These are phyloP conservation scores for Wickerhamomyces subpelliculosus DNA, from an alignment of 805 yeast species.

Conservation along the genomic window DNA sequence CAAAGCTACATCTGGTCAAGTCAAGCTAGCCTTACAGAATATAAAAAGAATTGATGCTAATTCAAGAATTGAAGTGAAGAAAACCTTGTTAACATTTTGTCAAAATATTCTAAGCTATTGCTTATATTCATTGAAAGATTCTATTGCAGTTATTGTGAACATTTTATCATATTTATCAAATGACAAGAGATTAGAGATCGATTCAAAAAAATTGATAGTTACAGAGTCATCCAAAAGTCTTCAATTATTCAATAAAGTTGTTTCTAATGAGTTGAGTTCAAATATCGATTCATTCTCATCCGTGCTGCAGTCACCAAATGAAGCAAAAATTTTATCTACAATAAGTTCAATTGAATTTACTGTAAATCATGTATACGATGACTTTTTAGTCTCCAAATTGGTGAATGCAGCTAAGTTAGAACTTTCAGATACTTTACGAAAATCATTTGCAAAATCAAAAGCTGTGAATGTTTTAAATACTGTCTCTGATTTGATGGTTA, in stretches of 20 bases:
- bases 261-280: slow-evolving; percentile 10
- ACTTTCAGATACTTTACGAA: slow-evolving; percentile 12
- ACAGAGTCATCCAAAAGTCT: slow-evolving; percentile 7
- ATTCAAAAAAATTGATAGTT: slow-evolving; percentile 4
- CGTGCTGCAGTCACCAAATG: slow-evolving; percentile 19
- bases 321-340: slow-evolving; percentile 13
- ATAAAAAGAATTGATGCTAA: slow-evolving; percentile 19
- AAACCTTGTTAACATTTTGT: slow-evolving; percentile 25
- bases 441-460: slow-evolving; percentile 7
- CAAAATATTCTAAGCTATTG: slow-evolving; percentile 25
- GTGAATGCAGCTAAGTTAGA: slow-evolving; percentile 12
- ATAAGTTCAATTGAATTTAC: slow-evolving; percentile 16
- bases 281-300: slow-evolving; percentile 13
- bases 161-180: slow-evolving; percentile 22
- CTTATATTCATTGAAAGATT: slow-evolving; percentile 26
- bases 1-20: slow-evolving; percentile 44
- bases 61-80: slow-evolving; percentile 27
- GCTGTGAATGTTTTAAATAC: slow-evolving; percentile 1
- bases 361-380: slow-evolving; percentile 4
- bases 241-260: slow-evolving; percentile 6
- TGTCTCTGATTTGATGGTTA: slow-evolving; percentile 13
- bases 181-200: slow-evolving; percentile 8
- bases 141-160: slow-evolving; percentile 31
- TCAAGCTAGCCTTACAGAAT: slow-evolving; percentile 34
- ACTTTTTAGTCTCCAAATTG: slow-evolving; percentile 11